Conservation (phyloP, 331 rosid genomes). For the Acacia concinna region DNA sequence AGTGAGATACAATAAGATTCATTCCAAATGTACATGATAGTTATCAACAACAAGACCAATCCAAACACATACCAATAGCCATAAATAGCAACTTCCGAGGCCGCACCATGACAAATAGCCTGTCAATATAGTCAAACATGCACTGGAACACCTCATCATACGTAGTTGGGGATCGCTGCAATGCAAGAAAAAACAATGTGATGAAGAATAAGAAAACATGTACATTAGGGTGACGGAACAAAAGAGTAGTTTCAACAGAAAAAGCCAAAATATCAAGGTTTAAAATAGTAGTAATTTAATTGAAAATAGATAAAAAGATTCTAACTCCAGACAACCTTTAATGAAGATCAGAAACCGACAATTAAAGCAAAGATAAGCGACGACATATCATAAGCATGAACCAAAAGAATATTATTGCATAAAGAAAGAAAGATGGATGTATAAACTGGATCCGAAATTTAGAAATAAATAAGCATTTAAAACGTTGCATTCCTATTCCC, state of each 20-base stretch:
- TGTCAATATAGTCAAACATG: slow-evolving; percentile 93
- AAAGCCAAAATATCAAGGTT: neutral
- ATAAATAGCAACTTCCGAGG: slow-evolving; percentile 90
- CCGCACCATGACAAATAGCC: slow-evolving; percentile 87
- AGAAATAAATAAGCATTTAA: neutral
- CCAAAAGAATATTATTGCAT: neutral
- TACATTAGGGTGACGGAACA: neutral
- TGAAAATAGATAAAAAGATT: neutral
- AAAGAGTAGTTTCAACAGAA: neutral
- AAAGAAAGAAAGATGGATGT: neutral
- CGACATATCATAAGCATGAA: neutral
- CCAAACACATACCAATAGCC: slow-evolving; percentile 87
- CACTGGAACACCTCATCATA: slow-evolving; percentile 87
- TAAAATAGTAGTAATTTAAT: neutral
- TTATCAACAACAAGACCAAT: neutral
- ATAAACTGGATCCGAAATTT: neutral
- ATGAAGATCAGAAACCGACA: neutral
- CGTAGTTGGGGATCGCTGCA: slow-evolving; percentile 90
- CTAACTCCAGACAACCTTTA: neutral
- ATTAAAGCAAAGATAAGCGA: neutral
- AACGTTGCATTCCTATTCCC: neutral
- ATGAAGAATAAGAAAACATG: neutral
- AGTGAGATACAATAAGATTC: slow-evolving; percentile 29
- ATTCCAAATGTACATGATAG: slow-evolving; percentile 1
- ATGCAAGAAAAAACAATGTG: neutral